These are phyloP conservation scores for Globisporangium echinulatum DNA, from an alignment of 352 stramenopile genomes.

Conservation along the genomic window DNA sequence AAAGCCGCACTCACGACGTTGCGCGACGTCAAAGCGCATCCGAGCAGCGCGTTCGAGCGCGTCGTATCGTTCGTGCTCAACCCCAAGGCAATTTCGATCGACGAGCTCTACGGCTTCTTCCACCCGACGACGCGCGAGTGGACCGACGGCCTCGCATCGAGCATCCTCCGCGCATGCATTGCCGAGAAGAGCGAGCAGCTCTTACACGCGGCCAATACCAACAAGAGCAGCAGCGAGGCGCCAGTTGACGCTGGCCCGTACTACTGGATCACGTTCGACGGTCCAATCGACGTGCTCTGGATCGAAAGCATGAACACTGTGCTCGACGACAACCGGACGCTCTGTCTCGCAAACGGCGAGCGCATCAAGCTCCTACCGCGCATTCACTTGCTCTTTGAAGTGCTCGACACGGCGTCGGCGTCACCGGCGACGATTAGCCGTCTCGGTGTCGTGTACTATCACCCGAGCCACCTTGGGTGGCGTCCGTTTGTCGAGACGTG, in stretches of 20 bases:
- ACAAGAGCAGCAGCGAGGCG: slow-evolving; percentile 12
- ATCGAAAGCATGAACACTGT: slow-evolving; percentile 88
- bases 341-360: slow-evolving; percentile 87
- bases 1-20: slow-evolving; percentile 43
- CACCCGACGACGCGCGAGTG: slow-evolving; percentile 79
- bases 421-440: slow-evolving; percentile 91
- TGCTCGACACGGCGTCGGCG: slow-evolving; percentile 84
- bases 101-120: slow-evolving; percentile 83
- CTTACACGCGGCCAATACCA: slow-evolving; percentile 13
- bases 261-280: slow-evolving; percentile 85
- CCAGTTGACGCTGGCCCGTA: slow-evolving; percentile 26
- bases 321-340: slow-evolving; percentile 88
- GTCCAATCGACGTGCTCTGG: slow-evolving; percentile 77
- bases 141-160: slow-evolving; percentile 75
- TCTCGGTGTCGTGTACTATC: slow-evolving; percentile 90
- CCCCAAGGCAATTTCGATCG: slow-evolving; percentile 74
- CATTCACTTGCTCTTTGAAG: slow-evolving; percentile 93
- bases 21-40: slow-evolving; percentile 34
- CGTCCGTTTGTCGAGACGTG: slow-evolving; percentile 53
- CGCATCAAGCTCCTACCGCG: slow-evolving; percentile 74
- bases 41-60: slow-evolving; percentile 46
- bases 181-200: slow-evolving; percentile 58
- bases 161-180: slow-evolving; percentile 66
- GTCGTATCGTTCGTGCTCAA: slow-evolving; percentile 64
- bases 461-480: slow-evolving; percentile 55